phyloP scores from a whole-genome alignment of 805 yeast species.

The Yamadazyma akitaensis region DNA sequence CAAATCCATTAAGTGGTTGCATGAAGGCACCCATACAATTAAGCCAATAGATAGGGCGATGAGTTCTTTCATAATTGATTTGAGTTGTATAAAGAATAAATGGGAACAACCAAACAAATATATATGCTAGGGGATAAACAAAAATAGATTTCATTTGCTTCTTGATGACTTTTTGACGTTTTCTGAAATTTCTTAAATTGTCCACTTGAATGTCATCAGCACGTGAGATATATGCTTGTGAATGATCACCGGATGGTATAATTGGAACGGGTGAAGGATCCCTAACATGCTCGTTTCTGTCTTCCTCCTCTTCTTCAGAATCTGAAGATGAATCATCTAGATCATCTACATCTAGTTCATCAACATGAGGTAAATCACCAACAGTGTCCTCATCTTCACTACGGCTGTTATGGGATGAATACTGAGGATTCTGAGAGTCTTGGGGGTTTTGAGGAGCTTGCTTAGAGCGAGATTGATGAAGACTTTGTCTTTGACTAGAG shows the following conservation, averaged over 20 bases:
- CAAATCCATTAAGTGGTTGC: slow-evolving; percentile 77
- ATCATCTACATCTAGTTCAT: slow-evolving; percentile 17
- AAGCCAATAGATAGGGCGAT: slow-evolving; percentile 60
- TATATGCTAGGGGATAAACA: slow-evolving; percentile 79
- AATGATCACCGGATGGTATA: background rate
- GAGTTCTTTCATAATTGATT: slow-evolving; percentile 42
- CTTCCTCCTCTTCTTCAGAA: slow-evolving; percentile 20
- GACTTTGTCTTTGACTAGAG: background rate
- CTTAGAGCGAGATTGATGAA: background rate
- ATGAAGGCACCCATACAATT: slow-evolving; percentile 66
- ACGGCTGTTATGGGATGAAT: background rate
- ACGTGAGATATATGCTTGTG: background rate
- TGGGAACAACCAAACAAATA: slow-evolving; percentile 81
- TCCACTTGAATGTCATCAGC: slow-evolving; percentile 50
- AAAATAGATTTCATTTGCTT: slow-evolving; percentile 78
- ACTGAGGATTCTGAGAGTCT: too few relatives aligned
- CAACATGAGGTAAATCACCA: background rate
- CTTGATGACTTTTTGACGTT: slow-evolving; percentile 62
- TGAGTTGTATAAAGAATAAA: slow-evolving; percentile 62
- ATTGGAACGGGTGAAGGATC: background rate
- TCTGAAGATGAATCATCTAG: slow-evolving; percentile 22
- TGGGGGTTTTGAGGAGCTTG: background rate
- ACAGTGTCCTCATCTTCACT: slow-evolving; percentile 3
- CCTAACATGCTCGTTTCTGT: background rate
- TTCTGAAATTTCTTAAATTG: slow-evolving; percentile 57